Conservation (phyloP, 2,329 filamentous ascomycete species). For the Xylariomycetidae sp. region DNA sequence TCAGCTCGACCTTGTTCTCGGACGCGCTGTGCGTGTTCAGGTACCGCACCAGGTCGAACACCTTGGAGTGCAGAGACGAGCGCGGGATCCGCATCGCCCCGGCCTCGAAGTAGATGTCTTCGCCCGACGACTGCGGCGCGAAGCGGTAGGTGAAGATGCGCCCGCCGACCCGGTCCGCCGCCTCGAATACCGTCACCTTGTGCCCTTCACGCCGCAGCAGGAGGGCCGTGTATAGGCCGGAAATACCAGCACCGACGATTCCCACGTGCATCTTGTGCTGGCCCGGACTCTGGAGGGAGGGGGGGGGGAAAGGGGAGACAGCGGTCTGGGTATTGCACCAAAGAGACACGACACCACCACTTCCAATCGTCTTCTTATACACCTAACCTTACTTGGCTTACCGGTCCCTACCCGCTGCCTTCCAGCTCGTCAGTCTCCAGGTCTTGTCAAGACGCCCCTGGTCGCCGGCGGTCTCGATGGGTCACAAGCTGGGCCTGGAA, state of each 20-base stretch:
- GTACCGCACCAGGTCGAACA: conserved; percentile 8
- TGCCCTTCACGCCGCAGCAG: conserved; percentile 10
- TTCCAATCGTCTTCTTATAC: no score
- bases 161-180: conserved; percentile 5
- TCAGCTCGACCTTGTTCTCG: conserved; percentile 7
- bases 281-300: no score
- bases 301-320: no score
- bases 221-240: conserved; percentile 8
- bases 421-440: no score
- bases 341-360: no score
- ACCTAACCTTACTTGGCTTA: no score
- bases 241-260: conserved; percentile 9
- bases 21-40: conserved; percentile 5
- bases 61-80: conserved; percentile 5
- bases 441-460: no score
- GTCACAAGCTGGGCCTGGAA: no score
- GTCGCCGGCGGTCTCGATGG: no score
- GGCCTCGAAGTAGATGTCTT: conserved; percentile 10
- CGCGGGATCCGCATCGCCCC: conserved; percentile 10
- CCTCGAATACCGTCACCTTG: conserved; percentile 8
- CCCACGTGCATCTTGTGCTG: conserved; percentile 10
- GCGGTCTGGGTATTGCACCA: no score
- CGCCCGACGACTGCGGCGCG: conserved; percentile 3
- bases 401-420: no score
- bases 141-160: conserved; percentile 9